A percentile compares a stretch with the other conserved stretches of the same genome.
phyloP scores from a whole-genome alignment of 805 yeast genomes.

The Metschnikowia drakensbergensis region DNA sequence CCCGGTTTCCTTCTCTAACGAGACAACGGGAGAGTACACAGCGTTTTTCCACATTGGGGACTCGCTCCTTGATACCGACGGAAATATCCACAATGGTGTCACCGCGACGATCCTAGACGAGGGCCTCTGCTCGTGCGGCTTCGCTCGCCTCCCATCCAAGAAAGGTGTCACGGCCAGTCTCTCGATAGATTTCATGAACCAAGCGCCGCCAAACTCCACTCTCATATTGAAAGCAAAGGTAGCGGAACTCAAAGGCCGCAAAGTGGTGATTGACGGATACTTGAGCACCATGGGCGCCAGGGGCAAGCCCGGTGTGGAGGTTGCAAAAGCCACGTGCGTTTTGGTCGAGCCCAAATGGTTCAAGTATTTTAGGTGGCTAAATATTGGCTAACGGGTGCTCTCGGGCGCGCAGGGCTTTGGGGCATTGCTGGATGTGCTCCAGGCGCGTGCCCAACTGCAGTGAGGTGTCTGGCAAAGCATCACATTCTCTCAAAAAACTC shows the following conservation, averaged over 20 bases:
- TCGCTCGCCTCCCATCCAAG: constrained; percentile 70
- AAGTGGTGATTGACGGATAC: constrained; percentile 71
- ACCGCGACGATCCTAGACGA: constrained; percentile 80
- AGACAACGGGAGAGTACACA: constrained; percentile 48
- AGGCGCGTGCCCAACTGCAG: too few species aligned
- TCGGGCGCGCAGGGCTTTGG: neutral
- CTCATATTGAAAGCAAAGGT: constrained; percentile 69
- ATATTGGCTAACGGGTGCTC: neutral
- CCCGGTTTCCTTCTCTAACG: constrained; percentile 62
- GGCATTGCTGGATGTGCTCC: neutral
- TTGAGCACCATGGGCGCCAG: constrained; percentile 48
- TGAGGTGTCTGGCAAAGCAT: too few species aligned
- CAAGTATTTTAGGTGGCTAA: constrained; percentile 53
- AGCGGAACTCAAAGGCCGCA: constrained; percentile 65
- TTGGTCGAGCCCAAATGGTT: constrained; percentile 90
- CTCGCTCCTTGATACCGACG: constrained; percentile 61
- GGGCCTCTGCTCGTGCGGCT: constrained; percentile 81
- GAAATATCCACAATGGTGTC: constrained; percentile 78
- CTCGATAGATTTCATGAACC: constrained; percentile 59
- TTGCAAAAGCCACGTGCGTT: constrained; percentile 65
- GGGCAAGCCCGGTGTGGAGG: constrained; percentile 28
- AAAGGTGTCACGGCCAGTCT: constrained; percentile 88
- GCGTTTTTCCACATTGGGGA: constrained; percentile 72
- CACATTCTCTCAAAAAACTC: too few species aligned
- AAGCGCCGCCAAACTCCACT: constrained; percentile 58